phyloP scores from a whole-genome alignment of 805 yeast species.

The Lachancea sp. region DNA sequence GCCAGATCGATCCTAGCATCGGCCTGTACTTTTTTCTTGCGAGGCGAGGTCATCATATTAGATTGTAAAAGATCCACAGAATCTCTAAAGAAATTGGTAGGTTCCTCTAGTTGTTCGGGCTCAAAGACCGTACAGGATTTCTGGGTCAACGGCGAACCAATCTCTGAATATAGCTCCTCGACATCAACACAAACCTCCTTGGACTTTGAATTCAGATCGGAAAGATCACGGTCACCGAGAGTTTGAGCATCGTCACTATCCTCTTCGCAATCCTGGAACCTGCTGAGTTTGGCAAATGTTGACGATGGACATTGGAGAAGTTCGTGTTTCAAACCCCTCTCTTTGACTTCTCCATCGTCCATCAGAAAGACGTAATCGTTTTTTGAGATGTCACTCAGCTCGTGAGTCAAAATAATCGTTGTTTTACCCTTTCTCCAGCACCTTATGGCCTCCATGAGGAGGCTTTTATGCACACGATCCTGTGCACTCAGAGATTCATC shows the following conservation, averaged over 20 bases:
- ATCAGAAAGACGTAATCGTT: conserved; percentile 56
- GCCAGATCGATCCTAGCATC: neutral
- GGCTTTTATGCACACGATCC: conserved; percentile 45
- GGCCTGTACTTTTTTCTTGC: neutral
- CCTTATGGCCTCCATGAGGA: conserved; percentile 46
- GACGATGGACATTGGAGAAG: conserved; percentile 19
- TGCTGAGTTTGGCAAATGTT: conserved; percentile 1
- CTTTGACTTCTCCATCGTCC: conserved; percentile 50
- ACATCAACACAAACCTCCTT: conserved; percentile 1
- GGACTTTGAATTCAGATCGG: neutral
- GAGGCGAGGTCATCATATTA: neutral
- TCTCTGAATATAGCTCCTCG: conserved; percentile 5
- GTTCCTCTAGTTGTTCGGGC: neutral
- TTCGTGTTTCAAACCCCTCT: conserved; percentile 36
- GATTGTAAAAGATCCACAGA: conserved; percentile 5
- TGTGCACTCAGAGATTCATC: conserved; percentile 87
- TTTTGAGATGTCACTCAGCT: conserved; percentile 47
- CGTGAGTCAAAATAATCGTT: conserved; percentile 80
- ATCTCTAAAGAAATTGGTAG: neutral
- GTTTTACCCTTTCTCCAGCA: conserved; percentile 61
- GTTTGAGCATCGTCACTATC: conserved; percentile 1
- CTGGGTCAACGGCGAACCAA: conserved; percentile 4
- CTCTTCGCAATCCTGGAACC: conserved; percentile 4
- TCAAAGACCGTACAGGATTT: neutral
- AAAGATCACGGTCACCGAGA: neutral